Conservation (phyloP, 768 basidiomycete genomes). For the Amanita exitialis region DNA sequence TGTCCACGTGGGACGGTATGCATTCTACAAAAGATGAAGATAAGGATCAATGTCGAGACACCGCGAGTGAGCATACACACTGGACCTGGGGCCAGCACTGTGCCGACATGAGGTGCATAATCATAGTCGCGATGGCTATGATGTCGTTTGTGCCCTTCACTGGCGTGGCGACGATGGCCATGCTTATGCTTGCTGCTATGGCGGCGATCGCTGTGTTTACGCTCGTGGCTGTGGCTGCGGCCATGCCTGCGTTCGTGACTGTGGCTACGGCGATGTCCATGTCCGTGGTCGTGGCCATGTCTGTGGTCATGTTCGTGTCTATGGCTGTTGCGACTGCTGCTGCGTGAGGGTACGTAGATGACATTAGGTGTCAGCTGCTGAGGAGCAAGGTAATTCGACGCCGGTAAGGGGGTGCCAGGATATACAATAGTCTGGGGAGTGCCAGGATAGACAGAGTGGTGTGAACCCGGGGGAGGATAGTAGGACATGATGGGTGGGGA, state of each 20-base stretch:
- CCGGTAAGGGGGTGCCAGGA: background rate
- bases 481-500: constrained; percentile 20
- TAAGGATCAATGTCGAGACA: background rate
- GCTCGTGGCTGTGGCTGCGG: background rate
- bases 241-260: background rate
- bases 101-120: constrained; percentile 15
- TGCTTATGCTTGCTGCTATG: background rate
- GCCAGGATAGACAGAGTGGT: constrained; percentile 23
- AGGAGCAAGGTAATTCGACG: background rate
- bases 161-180: constrained; percentile 8
- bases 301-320: constrained; percentile 13
- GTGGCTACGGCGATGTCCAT: constrained; percentile 8
- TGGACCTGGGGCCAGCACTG: constrained; percentile 14
- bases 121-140: constrained; percentile 17
- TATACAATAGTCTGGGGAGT: constrained; percentile 5
- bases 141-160: constrained; percentile 14
- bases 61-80: background rate
- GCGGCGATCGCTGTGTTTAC: background rate
- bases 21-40: background rate
- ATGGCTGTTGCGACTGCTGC: background rate
- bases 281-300: constrained; percentile 12
- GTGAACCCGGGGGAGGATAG: constrained; percentile 28
- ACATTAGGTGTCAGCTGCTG: constrained; percentile 10
- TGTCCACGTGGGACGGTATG: constrained; percentile 23
- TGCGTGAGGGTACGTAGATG: constrained; percentile 4